Conservation (phyloP, 805 yeast species). For the Starmera quercuum region DNA sequence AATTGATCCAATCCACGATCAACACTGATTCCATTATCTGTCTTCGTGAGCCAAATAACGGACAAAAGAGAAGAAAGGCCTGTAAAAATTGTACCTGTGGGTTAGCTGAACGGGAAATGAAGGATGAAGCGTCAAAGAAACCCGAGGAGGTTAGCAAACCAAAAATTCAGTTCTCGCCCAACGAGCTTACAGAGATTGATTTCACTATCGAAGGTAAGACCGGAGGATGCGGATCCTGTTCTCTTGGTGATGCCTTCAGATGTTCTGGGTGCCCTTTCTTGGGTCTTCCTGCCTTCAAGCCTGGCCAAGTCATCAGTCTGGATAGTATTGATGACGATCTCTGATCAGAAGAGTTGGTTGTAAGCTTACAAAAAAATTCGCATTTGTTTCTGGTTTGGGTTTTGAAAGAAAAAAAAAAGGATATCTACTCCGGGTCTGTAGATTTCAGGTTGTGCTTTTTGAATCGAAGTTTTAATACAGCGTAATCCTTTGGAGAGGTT, state of each 20-base stretch:
- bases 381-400: no score
- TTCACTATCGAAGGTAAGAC: slow-evolving; percentile 95
- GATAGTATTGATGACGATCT: slow-evolving; percentile 74
- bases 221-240: slow-evolving; percentile 96
- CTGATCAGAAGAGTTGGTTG: no score
- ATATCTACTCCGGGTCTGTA: no score
- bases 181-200: slow-evolving; percentile 84
- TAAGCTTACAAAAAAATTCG: no score
- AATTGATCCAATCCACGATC: slow-evolving; percentile 23
- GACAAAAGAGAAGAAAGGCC: slow-evolving; percentile 69
- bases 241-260: slow-evolving; percentile 96
- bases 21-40: slow-evolving; percentile 32
- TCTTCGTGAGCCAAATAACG: slow-evolving; percentile 46
- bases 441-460: no score
- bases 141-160: slow-evolving; percentile 30
- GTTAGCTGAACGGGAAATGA: slow-evolving; percentile 76
- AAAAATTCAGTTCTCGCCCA: slow-evolving; percentile 41
- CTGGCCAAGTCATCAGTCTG: slow-evolving; percentile 83
- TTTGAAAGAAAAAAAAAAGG: no score
- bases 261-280: slow-evolving; percentile 97
- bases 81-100: slow-evolving; percentile 99
- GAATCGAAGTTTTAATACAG: no score
- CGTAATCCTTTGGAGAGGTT: no score
- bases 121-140: slow-evolving; percentile 32
- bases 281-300: slow-evolving; percentile 97